Conservation (phyloP, 2,329 filamentous ascomycete genomes). For the Talaromyces rugulosus region DNA sequence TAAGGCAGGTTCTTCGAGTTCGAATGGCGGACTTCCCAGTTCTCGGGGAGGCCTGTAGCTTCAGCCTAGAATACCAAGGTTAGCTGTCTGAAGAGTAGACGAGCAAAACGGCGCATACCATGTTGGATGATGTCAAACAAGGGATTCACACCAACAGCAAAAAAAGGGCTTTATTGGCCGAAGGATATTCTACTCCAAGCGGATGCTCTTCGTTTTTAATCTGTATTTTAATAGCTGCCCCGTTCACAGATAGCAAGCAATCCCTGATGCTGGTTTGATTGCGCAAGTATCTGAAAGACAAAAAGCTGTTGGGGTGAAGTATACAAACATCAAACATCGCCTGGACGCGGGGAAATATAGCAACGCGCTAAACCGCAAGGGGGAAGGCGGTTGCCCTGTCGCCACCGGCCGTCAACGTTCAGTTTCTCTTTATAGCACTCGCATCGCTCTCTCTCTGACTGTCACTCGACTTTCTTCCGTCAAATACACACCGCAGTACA, state of each 20-base stretch:
- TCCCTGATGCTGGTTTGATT: neutral
- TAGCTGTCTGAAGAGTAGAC: constrained; percentile 2
- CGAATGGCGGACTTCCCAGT: constrained; percentile 95
- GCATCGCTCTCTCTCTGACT: neutral
- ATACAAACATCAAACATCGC: neutral
- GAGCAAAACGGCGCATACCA: constrained; percentile 7
- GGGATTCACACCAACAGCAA: neutral
- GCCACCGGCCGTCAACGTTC: neutral
- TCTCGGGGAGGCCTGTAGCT: constrained; percentile 68
- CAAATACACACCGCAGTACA: too few relatives aligned
- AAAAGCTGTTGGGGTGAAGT: neutral
- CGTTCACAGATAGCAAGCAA: neutral
- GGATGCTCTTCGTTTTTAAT: neutral
- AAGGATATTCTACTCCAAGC: neutral
- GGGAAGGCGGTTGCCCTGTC: neutral
- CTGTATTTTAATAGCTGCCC: neutral
- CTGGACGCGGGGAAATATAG: neutral
- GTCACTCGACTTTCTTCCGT: neutral
- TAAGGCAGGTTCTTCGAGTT: constrained; percentile 98
- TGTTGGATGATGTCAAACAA: constrained; percentile 4
- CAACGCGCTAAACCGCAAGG: neutral
- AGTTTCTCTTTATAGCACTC: too few relatives aligned
- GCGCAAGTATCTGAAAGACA: neutral
- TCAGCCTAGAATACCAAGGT: constrained; percentile 51
- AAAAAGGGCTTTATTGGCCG: neutral